Conservation (phyloP, 2,329 filamentous ascomycete species). For the Aureobasidium uvarum region DNA sequence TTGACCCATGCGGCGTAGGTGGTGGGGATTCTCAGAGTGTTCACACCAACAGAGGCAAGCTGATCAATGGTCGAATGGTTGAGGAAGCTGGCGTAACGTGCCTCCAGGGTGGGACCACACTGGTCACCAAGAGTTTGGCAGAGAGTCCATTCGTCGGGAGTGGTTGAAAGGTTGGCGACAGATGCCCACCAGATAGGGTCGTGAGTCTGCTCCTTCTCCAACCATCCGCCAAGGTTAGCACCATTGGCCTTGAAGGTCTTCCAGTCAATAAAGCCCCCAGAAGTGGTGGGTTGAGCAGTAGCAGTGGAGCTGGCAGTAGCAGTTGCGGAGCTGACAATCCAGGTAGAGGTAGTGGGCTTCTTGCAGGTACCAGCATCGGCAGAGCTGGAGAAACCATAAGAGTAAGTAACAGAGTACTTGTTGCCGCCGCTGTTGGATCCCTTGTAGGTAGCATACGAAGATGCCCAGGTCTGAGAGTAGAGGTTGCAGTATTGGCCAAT, state of each 20-base stretch:
- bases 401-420: slow-evolving; percentile 29
- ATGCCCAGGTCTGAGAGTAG: slow-evolving; percentile 31
- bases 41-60: slow-evolving; percentile 37
- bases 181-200: slow-evolving; percentile 34
- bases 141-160: slow-evolving; percentile 40
- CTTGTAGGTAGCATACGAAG: slow-evolving; percentile 31
- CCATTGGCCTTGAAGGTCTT: slow-evolving; percentile 32
- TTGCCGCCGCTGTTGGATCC: slow-evolving; percentile 29
- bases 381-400: slow-evolving; percentile 29
- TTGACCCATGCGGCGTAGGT: slow-evolving; percentile 42
- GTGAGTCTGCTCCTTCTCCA: slow-evolving; percentile 36
- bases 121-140: slow-evolving; percentile 36
- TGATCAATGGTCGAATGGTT: slow-evolving; percentile 38
- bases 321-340: slow-evolving; percentile 22
- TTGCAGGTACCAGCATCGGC: slow-evolving; percentile 28
- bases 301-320: slow-evolving; percentile 14
- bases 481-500: slow-evolving; percentile 36
- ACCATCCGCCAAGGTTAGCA: slow-evolving; percentile 39
- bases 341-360: slow-evolving; percentile 22
- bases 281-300: slow-evolving; percentile 11
- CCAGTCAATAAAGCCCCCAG: slow-evolving; percentile 31
- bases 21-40: slow-evolving; percentile 40
- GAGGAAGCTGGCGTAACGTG: slow-evolving; percentile 37
- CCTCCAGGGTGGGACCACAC: slow-evolving; percentile 37
- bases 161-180: slow-evolving; percentile 30